Evolutionary conservation across 345 rosid species (phyloP), one percentile per base, ranked within the genome.

Genomic region (Kernera saxatilis): DNA sequence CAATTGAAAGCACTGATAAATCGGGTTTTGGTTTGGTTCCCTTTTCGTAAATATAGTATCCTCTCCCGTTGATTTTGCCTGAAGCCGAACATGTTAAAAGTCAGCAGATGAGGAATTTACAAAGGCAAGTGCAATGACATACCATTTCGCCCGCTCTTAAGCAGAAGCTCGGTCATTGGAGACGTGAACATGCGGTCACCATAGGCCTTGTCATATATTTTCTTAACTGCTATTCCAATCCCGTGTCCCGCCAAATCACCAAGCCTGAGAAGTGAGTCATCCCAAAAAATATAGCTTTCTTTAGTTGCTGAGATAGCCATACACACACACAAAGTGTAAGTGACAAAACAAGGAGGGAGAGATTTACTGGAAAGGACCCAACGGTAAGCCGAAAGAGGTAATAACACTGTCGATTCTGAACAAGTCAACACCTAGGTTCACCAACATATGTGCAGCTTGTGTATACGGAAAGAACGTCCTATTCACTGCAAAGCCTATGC

Each of bases 401-500:
- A 94, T 86, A 53, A 81, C 84, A 19, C 80, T 74, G 83, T 94
- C 99, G 52, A 94, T 81, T 85, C 96, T 87, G 89, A 91, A 94
- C 75, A 84, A 52, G 73, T 94, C 99, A 73, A 88, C 95, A 15
- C 99, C 99, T 74, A 91, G 79, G 80, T 80, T 79, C 76, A 77
- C 82, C 81, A 91, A 72, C 62, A 94, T 43, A 41, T 84, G 88
- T 29, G 97, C 84, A 66, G 86, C 64, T 86, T 94, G 97, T 21
- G 83, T 0, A 41, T 94, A 94, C 1, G 99, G 97, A 62, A 94
- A 89, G 82, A 94, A 94, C 32, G 97, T 80, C 32, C 96, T 86
- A 60, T 89, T 94, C 76, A 94, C 96, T 39, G 99, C 95, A 74
- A 94, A 94, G 36, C 97, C 99, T 55, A 87, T 84, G 80, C 99